Base-by-base conservation (phyloP, 257 asterid species). In the Voacanga thouarsii region DNA sequence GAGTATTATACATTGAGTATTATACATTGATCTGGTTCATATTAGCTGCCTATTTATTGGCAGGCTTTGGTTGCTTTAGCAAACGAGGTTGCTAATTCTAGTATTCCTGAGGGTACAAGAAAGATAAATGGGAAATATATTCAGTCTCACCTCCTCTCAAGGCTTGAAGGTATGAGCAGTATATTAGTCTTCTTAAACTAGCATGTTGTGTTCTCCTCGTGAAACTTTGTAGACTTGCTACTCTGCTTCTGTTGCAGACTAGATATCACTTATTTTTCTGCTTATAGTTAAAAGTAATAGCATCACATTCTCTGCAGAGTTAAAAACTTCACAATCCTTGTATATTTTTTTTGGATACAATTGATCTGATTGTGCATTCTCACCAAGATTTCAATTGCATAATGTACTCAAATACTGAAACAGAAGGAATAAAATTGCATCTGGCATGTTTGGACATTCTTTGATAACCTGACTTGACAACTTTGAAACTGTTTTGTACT, bases 111-210 rank as follows among this genome's bases (percentile, higher is more conserved):
- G 72, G 96, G 96, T 75, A 90, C 98, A 11, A 88, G 96, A 83
- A 93, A 89, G 89, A 90, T 96, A 64, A 89, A 89, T 51, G 98
- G 99, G 59, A 96, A 84, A 80, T 93, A 89, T 76, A 84, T 93
- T 82, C 98, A 96, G 82, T 92, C 96, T 74, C 94, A 86, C 88
- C 95, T 96, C 37, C 87, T 88, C 44, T 78, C 90, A 49, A 88
- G 92, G 61, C 87, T 96, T 45, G 74, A 86, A 89, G 97, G 99
- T 96, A 84, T 37, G 70, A 63, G 11, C 21, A 24, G 15, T 23
- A 37, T 18, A 12, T 71, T 45, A n/a, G 33, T 43, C 63, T 80
- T 28, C 77, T 60, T 75, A 44, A 47, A 26, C 49, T 61, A 67
- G 56, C 44, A 21, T 6, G 9, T 37, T 30, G 12, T 9, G 19